Conservation (phyloP, 352 stramenopile genomes). For the Phytophthora ohioensis region DNA sequence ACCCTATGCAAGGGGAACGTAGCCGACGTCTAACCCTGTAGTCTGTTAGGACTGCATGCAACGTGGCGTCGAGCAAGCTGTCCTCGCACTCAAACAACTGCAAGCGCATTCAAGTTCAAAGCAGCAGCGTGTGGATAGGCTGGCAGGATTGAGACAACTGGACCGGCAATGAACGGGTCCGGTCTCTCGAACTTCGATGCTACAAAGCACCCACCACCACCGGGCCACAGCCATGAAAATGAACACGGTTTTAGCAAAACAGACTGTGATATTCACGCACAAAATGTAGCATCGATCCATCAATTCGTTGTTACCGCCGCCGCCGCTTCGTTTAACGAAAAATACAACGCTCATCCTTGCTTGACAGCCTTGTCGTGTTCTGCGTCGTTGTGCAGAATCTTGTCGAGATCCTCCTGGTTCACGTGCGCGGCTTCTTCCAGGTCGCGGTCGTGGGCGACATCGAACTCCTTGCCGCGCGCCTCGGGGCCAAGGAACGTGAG, state of each 20-base stretch:
- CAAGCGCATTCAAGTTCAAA: background rate
- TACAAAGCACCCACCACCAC: background rate
- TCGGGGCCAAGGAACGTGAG: slow-evolving; percentile 51
- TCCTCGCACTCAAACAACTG: no score
- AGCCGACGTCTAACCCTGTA: no score
- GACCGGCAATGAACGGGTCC: slow-evolving; percentile 6
- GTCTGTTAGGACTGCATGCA: no score
- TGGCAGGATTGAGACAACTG: background rate
- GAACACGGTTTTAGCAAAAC: slow-evolving; percentile 8
- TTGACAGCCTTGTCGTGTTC: slow-evolving; percentile 40
- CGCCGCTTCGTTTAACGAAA: background rate
- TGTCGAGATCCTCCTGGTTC: slow-evolving; percentile 45
- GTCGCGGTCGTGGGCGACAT: slow-evolving; percentile 45
- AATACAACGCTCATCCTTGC: slow-evolving; percentile 19
- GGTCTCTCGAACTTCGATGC: background rate
- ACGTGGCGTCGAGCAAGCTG: background rate
- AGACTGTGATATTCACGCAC: slow-evolving; percentile 7
- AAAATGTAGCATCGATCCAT: slow-evolving; percentile 20
- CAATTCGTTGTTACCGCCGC: slow-evolving; percentile 6
- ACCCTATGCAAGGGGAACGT: background rate
- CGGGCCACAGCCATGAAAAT: background rate
- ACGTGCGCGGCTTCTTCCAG: slow-evolving; percentile 42
- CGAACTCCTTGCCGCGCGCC: slow-evolving; percentile 56
- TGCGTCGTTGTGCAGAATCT: slow-evolving; percentile 40
- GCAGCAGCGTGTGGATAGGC: slow-evolving; percentile 1